These are phyloP conservation scores for Heritiera littoralis DNA, from an alignment of 345 rosid genomes.

Conservation along the genomic window DNA sequence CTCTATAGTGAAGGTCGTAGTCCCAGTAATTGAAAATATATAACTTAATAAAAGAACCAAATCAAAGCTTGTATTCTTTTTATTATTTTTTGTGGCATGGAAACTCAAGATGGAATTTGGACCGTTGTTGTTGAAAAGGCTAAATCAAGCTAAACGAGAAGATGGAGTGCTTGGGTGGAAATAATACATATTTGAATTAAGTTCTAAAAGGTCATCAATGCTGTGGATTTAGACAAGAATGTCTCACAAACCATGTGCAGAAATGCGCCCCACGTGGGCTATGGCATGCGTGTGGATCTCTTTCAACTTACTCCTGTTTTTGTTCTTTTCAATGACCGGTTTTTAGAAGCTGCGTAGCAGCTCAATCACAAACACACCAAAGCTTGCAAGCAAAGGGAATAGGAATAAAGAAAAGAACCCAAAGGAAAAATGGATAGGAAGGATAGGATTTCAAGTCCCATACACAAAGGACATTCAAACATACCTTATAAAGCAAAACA, in stretches of 20 bases:
- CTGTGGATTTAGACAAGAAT: conserved; percentile 31
- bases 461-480: conserved; percentile 29
- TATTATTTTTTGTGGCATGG: background rate
- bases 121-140: background rate
- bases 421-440: background rate
- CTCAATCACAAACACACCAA: background rate
- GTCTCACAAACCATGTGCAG: conserved; percentile 46
- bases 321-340: conserved; percentile 14
- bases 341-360: conserved; percentile 23
- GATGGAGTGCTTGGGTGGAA: background rate
- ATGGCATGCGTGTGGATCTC: conserved; percentile 44
- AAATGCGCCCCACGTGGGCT: conserved; percentile 50
- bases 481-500: conserved; percentile 6
- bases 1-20: background rate
- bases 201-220: background rate
- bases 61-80: background rate
- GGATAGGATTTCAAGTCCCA: conserved; percentile 18
- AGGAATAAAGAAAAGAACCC: no score
- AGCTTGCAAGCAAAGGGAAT: background rate
- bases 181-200: background rate
- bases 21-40: background rate
- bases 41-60: background rate
- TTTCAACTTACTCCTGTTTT: conserved; percentile 24
- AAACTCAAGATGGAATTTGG: background rate
- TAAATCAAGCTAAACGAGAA: background rate